Conservation (phyloP, 176 grass and related monocot species). For the Raddia guianensis region DNA sequence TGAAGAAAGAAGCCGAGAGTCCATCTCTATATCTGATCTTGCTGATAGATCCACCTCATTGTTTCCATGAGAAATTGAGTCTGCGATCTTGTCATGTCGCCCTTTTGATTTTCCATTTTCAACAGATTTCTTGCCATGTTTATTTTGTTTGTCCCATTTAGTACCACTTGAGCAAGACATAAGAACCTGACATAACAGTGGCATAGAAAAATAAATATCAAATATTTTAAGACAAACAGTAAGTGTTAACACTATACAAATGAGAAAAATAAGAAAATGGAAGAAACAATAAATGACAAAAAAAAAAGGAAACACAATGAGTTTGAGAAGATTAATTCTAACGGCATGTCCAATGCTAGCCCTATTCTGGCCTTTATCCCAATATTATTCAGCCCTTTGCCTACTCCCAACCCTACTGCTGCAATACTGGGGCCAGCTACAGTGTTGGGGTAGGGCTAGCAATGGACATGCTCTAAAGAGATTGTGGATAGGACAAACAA, state of each 20-base stretch:
- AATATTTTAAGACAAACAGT: constrained; percentile 3
- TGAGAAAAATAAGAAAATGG: constrained; percentile 23
- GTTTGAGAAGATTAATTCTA: not conserved
- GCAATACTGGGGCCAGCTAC: no score
- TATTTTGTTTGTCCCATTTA: constrained; percentile 48
- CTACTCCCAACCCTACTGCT: no score
- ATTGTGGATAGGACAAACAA: no score
- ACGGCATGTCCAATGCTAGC: not conserved
- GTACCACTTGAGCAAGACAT: constrained; percentile 63
- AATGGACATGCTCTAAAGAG: no score
- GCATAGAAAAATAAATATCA: constrained; percentile 18
- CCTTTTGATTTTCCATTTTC: constrained; percentile 52
- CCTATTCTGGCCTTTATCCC: no score
- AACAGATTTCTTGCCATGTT: constrained; percentile 60
- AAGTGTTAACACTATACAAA: not conserved
- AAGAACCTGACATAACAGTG: constrained; percentile 66
- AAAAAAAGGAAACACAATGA: not conserved
- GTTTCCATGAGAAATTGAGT: constrained; percentile 39
- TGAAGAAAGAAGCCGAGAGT: constrained; percentile 87
- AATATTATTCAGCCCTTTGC: no score
- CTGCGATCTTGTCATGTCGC: constrained; percentile 52
- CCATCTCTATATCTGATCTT: constrained; percentile 81
- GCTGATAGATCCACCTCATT: constrained; percentile 45
- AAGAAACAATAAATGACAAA: not conserved
- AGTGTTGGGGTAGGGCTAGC: no score